Evolutionary conservation across 148 eudicot species (phyloP).

Genomic region (Chenopodium formosanum): DNA sequence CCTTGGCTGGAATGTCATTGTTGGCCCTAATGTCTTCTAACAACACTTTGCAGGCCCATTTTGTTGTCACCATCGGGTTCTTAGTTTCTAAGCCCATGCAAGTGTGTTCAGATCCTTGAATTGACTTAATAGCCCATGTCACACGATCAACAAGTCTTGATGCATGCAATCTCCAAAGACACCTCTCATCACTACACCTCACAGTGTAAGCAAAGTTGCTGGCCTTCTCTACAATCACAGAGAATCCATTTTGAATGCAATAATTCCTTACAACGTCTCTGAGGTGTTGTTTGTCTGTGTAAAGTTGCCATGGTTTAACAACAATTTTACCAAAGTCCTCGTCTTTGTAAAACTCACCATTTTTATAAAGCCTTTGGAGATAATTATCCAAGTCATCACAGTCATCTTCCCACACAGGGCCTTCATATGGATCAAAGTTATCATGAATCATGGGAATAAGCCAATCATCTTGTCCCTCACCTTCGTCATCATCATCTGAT

Average conservation of each 20-base stretch:
- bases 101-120: neutral
- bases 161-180: neutral
- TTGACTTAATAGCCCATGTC: neutral
- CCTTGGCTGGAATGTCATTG: neutral
- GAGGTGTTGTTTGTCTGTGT: neutral
- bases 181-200: neutral
- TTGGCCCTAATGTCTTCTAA: neutral
- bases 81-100: neutral
- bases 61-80: neutral
- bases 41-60: neutral
- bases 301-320: neutral
- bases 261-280: neutral
- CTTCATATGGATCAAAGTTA: neutral
- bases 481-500: neutral
- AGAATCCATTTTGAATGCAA: neutral
- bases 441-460: neutral
- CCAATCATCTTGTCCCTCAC: neutral
- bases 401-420: neutral
- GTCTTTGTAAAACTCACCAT: neutral
- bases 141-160: neutral
- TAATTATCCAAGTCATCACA: neutral
- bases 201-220: neutral
- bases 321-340: neutral
- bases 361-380: neutral
- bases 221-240: neutral